Evolutionary conservation across 1,139 yeast species (phyloP).

Genomic region (Geotrichum bryndzae): DNA sequence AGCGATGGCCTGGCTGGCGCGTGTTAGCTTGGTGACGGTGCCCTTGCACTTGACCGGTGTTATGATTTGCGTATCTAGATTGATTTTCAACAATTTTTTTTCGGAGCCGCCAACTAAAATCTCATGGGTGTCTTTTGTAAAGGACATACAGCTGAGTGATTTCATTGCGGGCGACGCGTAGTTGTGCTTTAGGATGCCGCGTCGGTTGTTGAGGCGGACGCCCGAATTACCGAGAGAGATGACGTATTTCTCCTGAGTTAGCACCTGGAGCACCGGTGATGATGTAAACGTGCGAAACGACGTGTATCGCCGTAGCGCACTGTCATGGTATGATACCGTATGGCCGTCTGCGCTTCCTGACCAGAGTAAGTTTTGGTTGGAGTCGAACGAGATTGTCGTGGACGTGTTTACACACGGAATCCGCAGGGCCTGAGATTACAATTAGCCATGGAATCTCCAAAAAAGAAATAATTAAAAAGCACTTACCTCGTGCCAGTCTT

Average conservation of each 20-base stretch:
- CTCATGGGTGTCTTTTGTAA: slow-evolving; percentile 36
- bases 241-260: slow-evolving; percentile 34
- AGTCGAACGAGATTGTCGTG: slow-evolving; percentile 52
- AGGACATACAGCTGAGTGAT: slow-evolving; percentile 32
- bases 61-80: slow-evolving; percentile 49
- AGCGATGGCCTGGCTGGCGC: slow-evolving; percentile 43
- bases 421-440: slow-evolving; percentile 13
- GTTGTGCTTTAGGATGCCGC: slow-evolving; percentile 32
- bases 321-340: slow-evolving; percentile 44
- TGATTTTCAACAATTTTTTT: slow-evolving; percentile 50
- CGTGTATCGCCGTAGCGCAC: slow-evolving; percentile 42
- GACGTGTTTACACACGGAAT: slow-evolving; percentile 27
- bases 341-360: slow-evolving; percentile 62
- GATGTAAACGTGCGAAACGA: slow-evolving; percentile 33
- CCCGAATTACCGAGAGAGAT: slow-evolving; percentile 32
- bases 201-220: slow-evolving; percentile 34
- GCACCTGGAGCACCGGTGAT: slow-evolving; percentile 30
- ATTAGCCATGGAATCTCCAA: slow-evolving; percentile 11
- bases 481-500: slow-evolving; percentile 45
- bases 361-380: slow-evolving; percentile 72
- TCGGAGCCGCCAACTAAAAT: slow-evolving; percentile 45
- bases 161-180: slow-evolving; percentile 29
- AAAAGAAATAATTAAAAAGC: not conserved
- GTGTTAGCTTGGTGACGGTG: slow-evolving; percentile 41
- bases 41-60: slow-evolving; percentile 29